phyloP scores from a whole-genome alignment of 345 rosid species.

The Cardiospermum halicacabum region DNA sequence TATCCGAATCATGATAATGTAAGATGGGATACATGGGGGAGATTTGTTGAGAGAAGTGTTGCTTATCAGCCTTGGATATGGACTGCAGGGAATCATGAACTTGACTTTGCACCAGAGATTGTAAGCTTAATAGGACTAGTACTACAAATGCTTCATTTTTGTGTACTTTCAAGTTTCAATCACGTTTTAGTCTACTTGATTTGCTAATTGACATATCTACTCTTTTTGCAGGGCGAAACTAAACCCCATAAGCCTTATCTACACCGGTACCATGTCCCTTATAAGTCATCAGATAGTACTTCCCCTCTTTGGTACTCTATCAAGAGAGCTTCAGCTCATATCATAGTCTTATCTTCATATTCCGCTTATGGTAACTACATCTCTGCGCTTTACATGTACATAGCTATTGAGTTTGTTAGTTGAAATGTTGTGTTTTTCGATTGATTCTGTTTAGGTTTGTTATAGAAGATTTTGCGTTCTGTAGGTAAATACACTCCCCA shows the following conservation, averaged over 20 bases:
- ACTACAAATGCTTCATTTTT: neutral
- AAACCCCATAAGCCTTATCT: constrained; percentile 75
- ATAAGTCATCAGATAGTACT: constrained; percentile 58
- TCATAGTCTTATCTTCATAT: constrained; percentile 78
- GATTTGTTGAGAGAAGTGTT: constrained; percentile 74
- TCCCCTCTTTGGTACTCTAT: constrained; percentile 91
- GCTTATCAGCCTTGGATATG: constrained; percentile 99
- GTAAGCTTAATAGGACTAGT: constrained; percentile 28
- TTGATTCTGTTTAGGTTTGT: neutral
- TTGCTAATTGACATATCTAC: neutral
- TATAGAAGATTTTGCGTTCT: neutral
- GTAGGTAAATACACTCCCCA: constrained; percentile 85
- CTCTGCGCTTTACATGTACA: neutral
- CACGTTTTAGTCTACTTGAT: neutral
- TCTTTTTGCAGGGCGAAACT: constrained; percentile 65
- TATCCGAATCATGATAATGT: constrained; percentile 62
- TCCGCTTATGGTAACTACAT: constrained; percentile 69
- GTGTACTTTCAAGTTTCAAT: neutral
- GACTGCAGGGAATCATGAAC: constrained; percentile 86
- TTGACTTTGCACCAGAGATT: constrained; percentile 68
- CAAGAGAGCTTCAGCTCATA: constrained; percentile 85
- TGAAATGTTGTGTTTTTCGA: neutral
- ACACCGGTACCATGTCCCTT: constrained; percentile 71
- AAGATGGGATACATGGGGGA: constrained; percentile 93
- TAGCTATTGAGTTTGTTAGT: neutral